Base-by-base conservation (phyloP, 768 basidiomycete species). In the Russula sp. region DNA sequence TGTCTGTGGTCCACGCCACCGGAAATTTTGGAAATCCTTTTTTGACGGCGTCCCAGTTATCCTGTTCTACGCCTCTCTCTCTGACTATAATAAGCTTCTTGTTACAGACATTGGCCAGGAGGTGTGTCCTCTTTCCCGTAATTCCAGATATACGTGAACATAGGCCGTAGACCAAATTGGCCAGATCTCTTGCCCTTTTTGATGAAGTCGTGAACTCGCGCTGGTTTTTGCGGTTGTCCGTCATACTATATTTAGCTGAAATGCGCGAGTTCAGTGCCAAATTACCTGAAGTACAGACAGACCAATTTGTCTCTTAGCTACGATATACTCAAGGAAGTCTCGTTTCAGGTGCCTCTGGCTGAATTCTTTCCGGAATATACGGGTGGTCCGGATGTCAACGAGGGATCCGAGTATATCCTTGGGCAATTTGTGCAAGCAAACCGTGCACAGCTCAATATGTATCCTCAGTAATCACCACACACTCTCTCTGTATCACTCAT, bases 81-180 rank as follows among this genome's bases (percentile, higher is more conserved):
- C 81, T 73, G 87, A 88, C 72, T 90, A 90, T 69, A 86, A 90
- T 66, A 84, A 87, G 68, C 83, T 85, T 0, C 34, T n/a, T 5
- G 18, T n/a, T 1, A 11, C 34, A 6, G 13, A 5, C 18, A 35
- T 8, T 18, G 14, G n/a, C 2, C 35, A 6, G 25, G 25, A 29
- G 49, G 49, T 51, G 34, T 11, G 34, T 51, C 3, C 72, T 2
- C 13, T 20, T 45, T 11, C 5, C 18, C 32, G 70, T 29, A 29
- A 29, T 18, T 20, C 42, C 0, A 5, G 18, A 29, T 11, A 6
- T 25, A 16, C 29, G 14, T 51, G 18, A 35, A 11, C 0, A 49
- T 39, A 20, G 10, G 36, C 58, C n/a, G 55, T 35, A 77, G 75
- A 79, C 78, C 64, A 73, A 75, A 20, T 77, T 81, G 75, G 70